Base-by-base conservation (phyloP, 1,284 basidiomycete genomes). In the Ceratobasidium sp. region DNA sequence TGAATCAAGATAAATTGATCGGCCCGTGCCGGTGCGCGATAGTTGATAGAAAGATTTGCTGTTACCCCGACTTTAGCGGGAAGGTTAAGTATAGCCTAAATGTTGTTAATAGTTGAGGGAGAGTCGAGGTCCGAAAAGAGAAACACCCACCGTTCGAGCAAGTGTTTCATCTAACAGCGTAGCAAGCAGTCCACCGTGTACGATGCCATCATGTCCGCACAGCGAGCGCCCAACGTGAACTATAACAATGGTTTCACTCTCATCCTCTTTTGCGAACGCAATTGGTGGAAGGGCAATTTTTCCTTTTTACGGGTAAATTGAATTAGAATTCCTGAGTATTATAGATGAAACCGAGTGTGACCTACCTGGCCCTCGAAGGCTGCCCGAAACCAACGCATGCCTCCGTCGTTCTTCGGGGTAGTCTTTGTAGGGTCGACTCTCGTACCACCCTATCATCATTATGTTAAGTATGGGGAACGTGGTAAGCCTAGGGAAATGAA, bases 21-120 rank as follows among this genome's bases (percentile, higher is more conserved):
- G 0, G 95, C 95, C 78, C 89, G 90, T 0, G 94, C 95, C 0
- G 95, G 95, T 0, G 94, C 92, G 75, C 89, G 90, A 85, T 95
- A 97, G 82, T 91, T 91, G 76, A 97, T 85, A 20, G 89, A 88
- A 61, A 97, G 86, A 71, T 90, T 93, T 1, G 96, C 97, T 0
- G 97, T 99, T 13, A 99, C 96, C 20, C 95, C 97, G 64, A 98
- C 92, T 83, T 94, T 93, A 44, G 94, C 93, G 0, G 96, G 96
- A 0, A 98, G 86, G 83, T 95, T 95, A 77, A 90, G 88, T 67
- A 97, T 90, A 1, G 96, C 95, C 95, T 95, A 81, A 33, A 33
- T 33, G 4, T 33, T 33, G 33, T 33, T 4, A 33, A 33, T 33
- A 33, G 1, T 33, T 33, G 33, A 33, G 33, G 33, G 33, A 33